A percentile compares a stretch with the other conserved stretches of the same genome.
Conservation (phyloP, 2,329 filamentous ascomycete species). For the Purpureocillium takamizusanense region DNA sequence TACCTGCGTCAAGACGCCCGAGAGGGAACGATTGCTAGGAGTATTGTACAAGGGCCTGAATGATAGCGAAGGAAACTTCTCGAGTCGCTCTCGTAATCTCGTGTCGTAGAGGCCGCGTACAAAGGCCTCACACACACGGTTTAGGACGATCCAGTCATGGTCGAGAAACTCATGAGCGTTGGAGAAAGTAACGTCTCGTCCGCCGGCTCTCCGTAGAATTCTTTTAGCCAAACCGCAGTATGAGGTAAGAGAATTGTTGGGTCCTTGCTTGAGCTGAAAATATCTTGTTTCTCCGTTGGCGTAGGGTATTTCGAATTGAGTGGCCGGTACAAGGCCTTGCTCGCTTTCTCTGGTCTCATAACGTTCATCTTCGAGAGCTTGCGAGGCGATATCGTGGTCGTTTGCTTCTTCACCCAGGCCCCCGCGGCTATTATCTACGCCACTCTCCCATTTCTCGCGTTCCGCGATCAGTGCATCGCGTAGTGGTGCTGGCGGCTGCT, state of each 20-base stretch:
- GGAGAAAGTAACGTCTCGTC: slow-evolving; percentile 39
- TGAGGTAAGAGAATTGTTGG: slow-evolving; percentile 29
- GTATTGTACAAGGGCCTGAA: slow-evolving; percentile 17
- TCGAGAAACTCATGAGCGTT: slow-evolving; percentile 32
- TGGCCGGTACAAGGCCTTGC: slow-evolving; percentile 3
- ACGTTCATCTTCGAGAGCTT: slow-evolving; percentile 15
- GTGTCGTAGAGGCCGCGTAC: slow-evolving; percentile 42
- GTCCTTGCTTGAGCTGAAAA: slow-evolving; percentile 30
- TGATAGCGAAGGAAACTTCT: slow-evolving; percentile 36
- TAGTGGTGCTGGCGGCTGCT: slow-evolving; percentile 55
- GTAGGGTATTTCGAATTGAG: slow-evolving; percentile 13
- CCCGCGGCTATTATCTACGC: slow-evolving; percentile 29
- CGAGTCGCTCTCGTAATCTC: slow-evolving; percentile 34
- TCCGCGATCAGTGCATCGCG: slow-evolving; percentile 53
- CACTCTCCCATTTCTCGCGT: slow-evolving; percentile 63
- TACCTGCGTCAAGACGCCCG: slow-evolving; percentile 42
- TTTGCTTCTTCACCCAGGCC: slow-evolving; percentile 26
- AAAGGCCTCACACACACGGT: slow-evolving; percentile 44
- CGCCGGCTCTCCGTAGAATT: slow-evolving; percentile 37
- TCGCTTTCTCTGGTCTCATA: slow-evolving; percentile 1
- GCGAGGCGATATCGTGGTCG: slow-evolving; percentile 12
- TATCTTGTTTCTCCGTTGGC: slow-evolving; percentile 9
- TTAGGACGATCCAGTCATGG: slow-evolving; percentile 38
- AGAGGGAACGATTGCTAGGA: slow-evolving; percentile 36
- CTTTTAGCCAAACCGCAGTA: slow-evolving; percentile 42